Evolutionary conservation across 2,329 filamentous ascomycete genomes (phyloP), one percentile per base, ranked within the genome.

Genomic region (Xylaria sp.): DNA sequence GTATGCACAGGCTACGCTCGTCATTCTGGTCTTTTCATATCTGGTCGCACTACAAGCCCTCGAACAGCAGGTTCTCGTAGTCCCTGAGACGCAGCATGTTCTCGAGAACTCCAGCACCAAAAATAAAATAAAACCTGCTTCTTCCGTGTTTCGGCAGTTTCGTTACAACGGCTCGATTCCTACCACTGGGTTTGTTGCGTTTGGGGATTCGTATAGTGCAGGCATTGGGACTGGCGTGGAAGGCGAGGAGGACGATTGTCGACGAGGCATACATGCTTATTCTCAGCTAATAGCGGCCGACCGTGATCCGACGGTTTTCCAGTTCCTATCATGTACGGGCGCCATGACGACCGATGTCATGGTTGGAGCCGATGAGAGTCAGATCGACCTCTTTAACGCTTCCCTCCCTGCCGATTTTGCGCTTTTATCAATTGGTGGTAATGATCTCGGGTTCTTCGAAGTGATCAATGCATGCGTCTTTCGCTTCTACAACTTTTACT

Each of bases 381-480:
- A 84, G 73, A 75, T 84, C 61, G 81, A 82, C 66, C 66, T 67
- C 15, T 77, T 84, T 71, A 79, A 82, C 72, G 73, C 73, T 4
- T 78, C 79, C 9, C 67, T 73, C 0, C 78, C 78, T 1, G 71
- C 75, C 25, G 80, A 82, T 71, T 83, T 84, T 66, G 81, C 81
- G 2, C 78, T 83, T 0, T 75, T 84, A 5, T 83, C 81, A n/a
- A 77, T 84, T 36, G 82, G 82, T 53, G 82, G 82, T 17, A 84
- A 84, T 72, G 83, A 84, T 69, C 77, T 84, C 9, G 82, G 81
- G 68, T 84, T 84, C 76, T 84, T 83, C 68, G 79, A 81, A 42
- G 80, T 84, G 22, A 82, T 84, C 73, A 84, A 84, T 70, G 81
- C 81, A 27, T 84, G 83, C 71, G 80, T 85, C 17, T 84, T 84